phyloP scores from a whole-genome alignment of 768 basidiomycete genomes.

The Pleurotus pulmonarius region DNA sequence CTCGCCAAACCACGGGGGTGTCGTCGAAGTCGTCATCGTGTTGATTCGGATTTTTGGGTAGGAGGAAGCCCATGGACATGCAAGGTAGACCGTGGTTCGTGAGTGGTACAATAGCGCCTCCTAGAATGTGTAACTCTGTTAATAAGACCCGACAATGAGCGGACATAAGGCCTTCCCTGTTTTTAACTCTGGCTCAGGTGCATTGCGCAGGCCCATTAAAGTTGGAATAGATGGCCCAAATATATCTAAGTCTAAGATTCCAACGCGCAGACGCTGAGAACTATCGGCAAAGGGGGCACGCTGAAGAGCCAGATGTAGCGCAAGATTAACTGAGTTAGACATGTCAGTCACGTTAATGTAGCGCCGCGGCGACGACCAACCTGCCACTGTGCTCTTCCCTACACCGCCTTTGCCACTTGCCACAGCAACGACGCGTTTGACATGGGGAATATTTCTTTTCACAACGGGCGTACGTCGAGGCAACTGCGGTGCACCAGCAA shows the following conservation, averaged over 20 bases:
- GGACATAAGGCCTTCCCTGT: slow-evolving; percentile 39
- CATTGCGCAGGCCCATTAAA: slow-evolving; percentile 81
- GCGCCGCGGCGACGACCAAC: slow-evolving; percentile 30
- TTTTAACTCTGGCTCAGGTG: slow-evolving; percentile 77
- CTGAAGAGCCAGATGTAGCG: slow-evolving; percentile 61
- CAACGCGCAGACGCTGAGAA: slow-evolving; percentile 54
- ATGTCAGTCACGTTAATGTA: background rate
- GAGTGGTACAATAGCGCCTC: slow-evolving; percentile 76
- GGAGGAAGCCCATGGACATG: slow-evolving; percentile 97
- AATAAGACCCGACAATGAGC: background rate
- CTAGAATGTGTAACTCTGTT: slow-evolving; percentile 30
- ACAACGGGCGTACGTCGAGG: slow-evolving; percentile 52
- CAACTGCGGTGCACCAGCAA: slow-evolving; percentile 43
- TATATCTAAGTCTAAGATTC: slow-evolving; percentile 90
- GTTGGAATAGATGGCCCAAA: slow-evolving; percentile 95
- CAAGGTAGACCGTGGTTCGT: slow-evolving; percentile 86
- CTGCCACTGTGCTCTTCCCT: slow-evolving; percentile 91
- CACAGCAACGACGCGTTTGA: slow-evolving; percentile 77
- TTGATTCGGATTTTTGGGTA: slow-evolving; percentile 46
- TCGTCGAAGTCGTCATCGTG: slow-evolving; percentile 47
- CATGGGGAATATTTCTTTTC: slow-evolving; percentile 63
- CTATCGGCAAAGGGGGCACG: slow-evolving; percentile 28
- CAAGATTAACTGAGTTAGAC: slow-evolving; percentile 64
- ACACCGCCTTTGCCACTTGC: slow-evolving; percentile 96
- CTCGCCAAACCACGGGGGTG: slow-evolving; percentile 89